Evolutionary conservation across 495 filamentous ascomycete genomes (phyloP), one percentile per base, ranked within the genome.

Genomic region (Talaromyces nanjingensis): DNA sequence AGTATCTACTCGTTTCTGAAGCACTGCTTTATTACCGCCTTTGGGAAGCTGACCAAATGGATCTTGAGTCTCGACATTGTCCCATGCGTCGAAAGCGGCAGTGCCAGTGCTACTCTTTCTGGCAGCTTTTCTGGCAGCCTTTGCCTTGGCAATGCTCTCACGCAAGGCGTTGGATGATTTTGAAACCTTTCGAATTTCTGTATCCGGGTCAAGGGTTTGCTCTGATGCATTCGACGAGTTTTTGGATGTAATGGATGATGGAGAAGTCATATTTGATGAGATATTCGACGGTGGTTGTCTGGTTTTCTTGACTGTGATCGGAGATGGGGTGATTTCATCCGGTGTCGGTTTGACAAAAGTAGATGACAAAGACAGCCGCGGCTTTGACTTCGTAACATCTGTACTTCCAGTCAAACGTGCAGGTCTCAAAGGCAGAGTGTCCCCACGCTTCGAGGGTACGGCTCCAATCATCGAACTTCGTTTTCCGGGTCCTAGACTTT

Each of bases 71-170:
- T 83, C 78, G 11, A 81, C 69, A 14, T 74, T 71, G 58, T 80
- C 77, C 59, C 77, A 76, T 7, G 74, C 59, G 60, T 78, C 73
- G 34, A 70, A 31, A 33, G 70, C 45, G 20, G 64, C 65, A 42
- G 69, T 56, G 47, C 77, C 63, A 3, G 65, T 66, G n/a, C 73
- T 70, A 34, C 68, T 74, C 66, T 81, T 73, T 27, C 73, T 71
- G 11, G 84, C 82, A 18, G 85, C 86, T 58, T 88, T 85, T 57
- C 86, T 85, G 39, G 92, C 92, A 11, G 92, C 93, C 71, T 93
- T 96, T 7, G 94, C 94, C 72, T 91, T 94, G 52, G 93, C 92
- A 69, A 98, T 97, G 63, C 90, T 91, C 57, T 97, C 92, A 18
- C 94, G 84, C 53, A 98, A 73, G 2, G 92, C 88, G 39, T 83